Evolutionary conservation across 2,329 filamentous ascomycete species (phyloP), one percentile per base, ranked within the genome.

Genomic region (Orbilia quercus): DNA sequence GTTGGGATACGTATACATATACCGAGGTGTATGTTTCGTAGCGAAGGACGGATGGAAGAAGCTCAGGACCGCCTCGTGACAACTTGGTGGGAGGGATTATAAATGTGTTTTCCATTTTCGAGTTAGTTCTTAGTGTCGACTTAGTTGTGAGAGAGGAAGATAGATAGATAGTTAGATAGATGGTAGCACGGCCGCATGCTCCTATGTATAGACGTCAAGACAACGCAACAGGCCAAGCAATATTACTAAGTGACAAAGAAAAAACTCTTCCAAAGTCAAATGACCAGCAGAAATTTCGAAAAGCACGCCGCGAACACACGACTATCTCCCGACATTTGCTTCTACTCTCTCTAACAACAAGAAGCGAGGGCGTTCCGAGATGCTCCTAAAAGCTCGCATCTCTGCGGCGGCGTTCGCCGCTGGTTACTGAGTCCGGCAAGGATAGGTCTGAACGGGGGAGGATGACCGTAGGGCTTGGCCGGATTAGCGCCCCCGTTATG

Each of bases 291-390:
- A 53, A 53, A n/a, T n/a, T n/a, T n/a, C n/a, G n/a, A n/a, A 45
- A 34, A 62, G 34, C 54, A 60, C 36, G 64, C 50, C 53, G 28
- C 53, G 22, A 65, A 66, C 69, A 66, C 47, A 60, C 60, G 69
- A 73, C 60, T 73, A 60, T 73, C 69, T 73, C 69, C 60, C 69
- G 60, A 73, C n/a, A n/a, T n/a, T n/a, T n/a, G n/a, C n/a, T n/a
- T n/a, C n/a, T n/a, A n/a, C 69, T 53, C 23, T 23, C 50, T 34
- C 23, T 59, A 45, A 59, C 36, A 11, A 44, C 36, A 44, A 53
- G 18, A 12, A 18, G 28, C 36, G 36, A 53, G 14, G 14, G 14
- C 45, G 40, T 60, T 69, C 64, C 64, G 64, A 69, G 54, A 60
- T 69, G 23, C 58, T 62, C 64, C 64, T 69, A 69, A 67, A 66